Conservation (phyloP, 108 stramenopile genomes). For the Cyclotella distinguenda region DNA sequence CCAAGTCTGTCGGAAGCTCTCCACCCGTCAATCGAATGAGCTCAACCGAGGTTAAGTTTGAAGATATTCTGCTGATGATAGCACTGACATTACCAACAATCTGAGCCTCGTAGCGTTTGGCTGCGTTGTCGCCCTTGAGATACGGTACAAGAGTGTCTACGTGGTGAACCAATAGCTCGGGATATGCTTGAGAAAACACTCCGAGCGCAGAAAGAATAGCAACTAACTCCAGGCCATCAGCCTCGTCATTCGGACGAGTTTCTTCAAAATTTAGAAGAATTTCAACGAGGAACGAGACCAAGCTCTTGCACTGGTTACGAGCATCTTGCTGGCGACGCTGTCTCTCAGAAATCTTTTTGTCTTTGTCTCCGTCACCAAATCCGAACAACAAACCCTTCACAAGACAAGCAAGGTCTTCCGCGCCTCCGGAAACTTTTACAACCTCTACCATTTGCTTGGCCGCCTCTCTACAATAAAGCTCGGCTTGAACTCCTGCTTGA, state of each 20-base stretch:
- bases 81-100: slow-evolving; percentile 66
- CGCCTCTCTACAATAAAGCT: slow-evolving; percentile 46
- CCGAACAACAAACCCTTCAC: slow-evolving; percentile 77
- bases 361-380: slow-evolving; percentile 76
- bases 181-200: slow-evolving; percentile 79
- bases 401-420: slow-evolving; percentile 68
- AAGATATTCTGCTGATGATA: slow-evolving; percentile 53
- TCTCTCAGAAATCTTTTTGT: slow-evolving; percentile 62
- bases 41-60: slow-evolving; percentile 50
- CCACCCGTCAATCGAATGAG: slow-evolving; percentile 45
- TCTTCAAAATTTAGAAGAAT: slow-evolving; percentile 84
- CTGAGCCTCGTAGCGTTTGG: slow-evolving; percentile 55
- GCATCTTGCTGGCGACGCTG: slow-evolving; percentile 53
- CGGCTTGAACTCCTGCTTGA: slow-evolving; percentile 22
- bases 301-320: slow-evolving; percentile 54
- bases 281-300: slow-evolving; percentile 79
- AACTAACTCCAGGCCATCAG: slow-evolving; percentile 68
- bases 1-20: slow-evolving; percentile 65
- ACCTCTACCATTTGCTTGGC: slow-evolving; percentile 93
- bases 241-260: slow-evolving; percentile 36
- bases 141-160: slow-evolving; percentile 88
- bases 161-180: slow-evolving; percentile 70
- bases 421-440: slow-evolving; percentile 67
- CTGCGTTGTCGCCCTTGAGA: slow-evolving; percentile 89
- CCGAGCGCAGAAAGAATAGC: slow-evolving; percentile 77